Evolutionary conservation across 2,329 filamentous ascomycete genomes (phyloP), one percentile per base, ranked within the genome.

Genomic region (Alternaria postmessia): DNA sequence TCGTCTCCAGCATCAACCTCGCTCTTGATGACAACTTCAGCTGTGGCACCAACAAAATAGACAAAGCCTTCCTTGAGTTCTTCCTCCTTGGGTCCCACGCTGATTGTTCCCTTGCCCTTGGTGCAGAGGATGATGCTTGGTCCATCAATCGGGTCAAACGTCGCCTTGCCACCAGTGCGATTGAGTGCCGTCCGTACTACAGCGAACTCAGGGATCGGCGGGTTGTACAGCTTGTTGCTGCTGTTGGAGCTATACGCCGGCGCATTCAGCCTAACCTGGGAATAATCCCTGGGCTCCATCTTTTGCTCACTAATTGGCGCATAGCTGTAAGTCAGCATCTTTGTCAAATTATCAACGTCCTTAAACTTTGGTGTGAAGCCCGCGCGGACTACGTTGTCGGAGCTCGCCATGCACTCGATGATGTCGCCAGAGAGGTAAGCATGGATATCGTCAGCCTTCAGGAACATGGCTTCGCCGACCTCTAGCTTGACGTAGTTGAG

Each of bases 311-410:
- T 89, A 66, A 97, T 97, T 3, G 95, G 94, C 0, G 95, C 94
- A 73, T 96, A 97, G 70, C 89, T 92, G 83, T 99, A 99, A 0
- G 95, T 99, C 67, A 99, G 83, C 89, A 97, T 96, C 63, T 88
- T 86, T 34, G 94, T 93, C 11, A 99, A 85, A 0, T 93, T 98
- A 54, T 89, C 82, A 22, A 98, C 92, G 70, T 99, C 95, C 82
- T 98, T 97, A 86, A 97, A 99, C 78, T 99, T 99, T 57, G 95
- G 95, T 0, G 95, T 99, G 80, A 99, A 95, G 43, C 95, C 95
- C 0, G 95, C 95, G 57, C 95, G 93, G 52, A 99, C 94, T 36
- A 99, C 95, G 68, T 99, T 99, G 85, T 99, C 95, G n/a, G 92
- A 96, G 8, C 93, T 91, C 0, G 95, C 95, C 95, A 99, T 99